Conservation (phyloP, 2,329 filamentous ascomycete genomes). For the Arthrinium phaeospermum region DNA sequence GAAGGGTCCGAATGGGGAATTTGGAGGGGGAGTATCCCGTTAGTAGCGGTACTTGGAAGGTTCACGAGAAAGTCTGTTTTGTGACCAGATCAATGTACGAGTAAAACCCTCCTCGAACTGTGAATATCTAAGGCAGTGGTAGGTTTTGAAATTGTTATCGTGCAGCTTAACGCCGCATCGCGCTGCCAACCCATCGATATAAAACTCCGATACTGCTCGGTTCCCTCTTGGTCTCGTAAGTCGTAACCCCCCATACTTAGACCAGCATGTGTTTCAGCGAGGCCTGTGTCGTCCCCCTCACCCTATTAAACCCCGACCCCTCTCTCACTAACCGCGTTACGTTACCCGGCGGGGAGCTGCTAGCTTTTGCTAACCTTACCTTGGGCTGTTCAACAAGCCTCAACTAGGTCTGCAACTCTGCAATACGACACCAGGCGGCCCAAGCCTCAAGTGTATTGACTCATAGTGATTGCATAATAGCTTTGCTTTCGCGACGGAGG, state of each 20-base stretch:
- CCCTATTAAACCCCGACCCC: background rate
- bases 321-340: background rate
- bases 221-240: background rate
- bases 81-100: background rate
- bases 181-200: background rate
- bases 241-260: no score
- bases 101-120: background rate
- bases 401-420: background rate
- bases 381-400: background rate
- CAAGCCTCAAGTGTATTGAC: background rate
- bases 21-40: background rate
- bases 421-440: background rate
- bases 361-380: background rate
- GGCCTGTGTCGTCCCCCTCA: background rate
- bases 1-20: constrained; percentile 6
- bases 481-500: background rate
- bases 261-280: background rate
- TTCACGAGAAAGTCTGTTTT: background rate
- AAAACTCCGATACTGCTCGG: background rate
- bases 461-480: background rate
- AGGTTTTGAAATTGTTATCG: background rate
- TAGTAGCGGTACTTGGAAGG: background rate
- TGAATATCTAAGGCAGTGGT: background rate
- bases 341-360: background rate
- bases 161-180: background rate